Evolutionary conservation across 1,139 yeast genomes (phyloP).

Genomic region (Blastobotrys proliferans): DNA sequence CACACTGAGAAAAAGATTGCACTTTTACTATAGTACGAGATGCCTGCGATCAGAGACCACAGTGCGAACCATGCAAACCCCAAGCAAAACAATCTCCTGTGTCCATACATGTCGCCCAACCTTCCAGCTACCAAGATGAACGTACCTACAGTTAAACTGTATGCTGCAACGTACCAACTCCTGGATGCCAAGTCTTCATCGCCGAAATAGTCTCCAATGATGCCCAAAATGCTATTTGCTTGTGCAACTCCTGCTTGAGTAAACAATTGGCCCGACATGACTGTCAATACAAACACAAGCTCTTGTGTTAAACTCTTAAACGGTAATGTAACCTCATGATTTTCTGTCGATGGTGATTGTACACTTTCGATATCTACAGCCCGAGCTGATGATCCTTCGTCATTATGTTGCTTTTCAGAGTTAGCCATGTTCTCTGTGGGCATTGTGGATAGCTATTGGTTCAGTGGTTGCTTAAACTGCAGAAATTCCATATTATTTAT

Average conservation of each 20-base stretch:
- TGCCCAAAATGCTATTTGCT: conserved; percentile 40
- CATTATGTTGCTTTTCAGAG: neutral
- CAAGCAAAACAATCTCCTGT: conserved; percentile 44
- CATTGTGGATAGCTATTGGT: no score
- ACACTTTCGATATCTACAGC: neutral
- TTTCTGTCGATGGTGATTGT: no score
- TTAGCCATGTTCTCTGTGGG: neutral
- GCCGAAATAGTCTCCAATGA: conserved; percentile 42
- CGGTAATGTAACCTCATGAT: conserved; percentile 1
- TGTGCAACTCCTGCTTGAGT: conserved; percentile 51
- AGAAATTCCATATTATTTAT: no score
- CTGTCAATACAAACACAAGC: conserved; percentile 30
- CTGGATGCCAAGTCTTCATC: conserved; percentile 40
- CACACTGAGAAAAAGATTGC: conserved; percentile 46
- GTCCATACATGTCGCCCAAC: conserved; percentile 62
- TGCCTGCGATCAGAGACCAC: conserved; percentile 51
- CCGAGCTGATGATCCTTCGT: neutral
- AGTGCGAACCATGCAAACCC: conserved; percentile 49
- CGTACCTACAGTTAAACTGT: conserved; percentile 57
- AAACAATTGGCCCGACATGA: conserved; percentile 44
- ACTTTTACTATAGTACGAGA: conserved; percentile 43
- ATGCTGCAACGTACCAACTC: conserved; percentile 60
- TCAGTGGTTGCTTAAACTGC: no score
- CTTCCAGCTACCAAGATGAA: conserved; percentile 59
- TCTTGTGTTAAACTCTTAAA: conserved; percentile 19